phyloP scores from a whole-genome alignment of 805 yeast species.

The Candida caryicola region DNA sequence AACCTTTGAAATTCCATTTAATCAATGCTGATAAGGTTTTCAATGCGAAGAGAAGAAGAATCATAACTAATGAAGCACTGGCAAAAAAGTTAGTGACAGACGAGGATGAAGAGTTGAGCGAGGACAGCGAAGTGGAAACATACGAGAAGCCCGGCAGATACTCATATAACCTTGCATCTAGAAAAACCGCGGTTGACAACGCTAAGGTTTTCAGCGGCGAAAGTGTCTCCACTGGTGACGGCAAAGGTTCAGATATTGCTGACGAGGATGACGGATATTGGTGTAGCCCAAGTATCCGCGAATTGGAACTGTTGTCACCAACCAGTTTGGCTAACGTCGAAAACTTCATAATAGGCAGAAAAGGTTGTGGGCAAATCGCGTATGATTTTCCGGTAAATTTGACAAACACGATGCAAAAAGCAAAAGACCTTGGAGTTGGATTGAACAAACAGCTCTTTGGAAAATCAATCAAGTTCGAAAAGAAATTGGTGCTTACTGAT shows the following conservation, averaged over 20 bases:
- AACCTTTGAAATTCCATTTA: conserved; percentile 40
- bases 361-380: conserved; percentile 64
- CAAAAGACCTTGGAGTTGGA: conserved; percentile 28
- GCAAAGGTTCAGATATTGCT: conserved; percentile 4
- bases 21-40: conserved; percentile 43
- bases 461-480: conserved; percentile 37
- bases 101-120: conserved; percentile 23
- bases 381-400: conserved; percentile 70
- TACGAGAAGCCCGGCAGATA: conserved; percentile 10
- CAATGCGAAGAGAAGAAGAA: conserved; percentile 31
- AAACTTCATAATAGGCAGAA: conserved; percentile 66
- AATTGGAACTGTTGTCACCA: conserved; percentile 41
- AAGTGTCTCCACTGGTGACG: no score
- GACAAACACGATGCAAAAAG: conserved; percentile 45
- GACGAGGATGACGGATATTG: conserved; percentile 51
- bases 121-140: conserved; percentile 15
- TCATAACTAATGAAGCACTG: conserved; percentile 16
- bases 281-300: conserved; percentile 64
- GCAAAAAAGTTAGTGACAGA: conserved; percentile 16
- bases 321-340: conserved; percentile 54
- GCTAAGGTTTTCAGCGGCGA: conserved; percentile 12
- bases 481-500: conserved; percentile 54
- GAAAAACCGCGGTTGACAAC: conserved; percentile 5
- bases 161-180: conserved; percentile 11
- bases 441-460: conserved; percentile 44